A percentile compares a stretch with the other conserved stretches of the same genome.
Conservation (phyloP, 129 eudicot genomes). For the Logfia minima region DNA sequence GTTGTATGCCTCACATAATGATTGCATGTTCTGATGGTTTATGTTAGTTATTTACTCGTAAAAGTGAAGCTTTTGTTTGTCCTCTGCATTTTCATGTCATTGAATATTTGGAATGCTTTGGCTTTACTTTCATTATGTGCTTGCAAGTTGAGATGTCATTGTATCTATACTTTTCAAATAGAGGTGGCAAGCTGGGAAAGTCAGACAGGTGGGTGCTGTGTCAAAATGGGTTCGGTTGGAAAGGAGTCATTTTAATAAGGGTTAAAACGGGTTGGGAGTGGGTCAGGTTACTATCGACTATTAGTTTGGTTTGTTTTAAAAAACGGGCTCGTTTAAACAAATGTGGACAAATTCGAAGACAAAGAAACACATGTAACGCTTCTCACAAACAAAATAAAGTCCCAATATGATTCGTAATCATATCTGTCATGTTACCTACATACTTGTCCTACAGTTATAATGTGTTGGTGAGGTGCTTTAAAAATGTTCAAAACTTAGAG, state of each 20-base stretch:
- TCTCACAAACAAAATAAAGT: neutral
- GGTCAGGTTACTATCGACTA: no score
- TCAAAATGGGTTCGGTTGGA: neutral
- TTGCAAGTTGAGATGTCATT: neutral
- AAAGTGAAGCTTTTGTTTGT: neutral
- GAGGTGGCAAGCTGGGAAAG: neutral
- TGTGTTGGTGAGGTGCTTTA: neutral
- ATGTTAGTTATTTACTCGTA: neutral
- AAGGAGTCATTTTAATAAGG: neutral
- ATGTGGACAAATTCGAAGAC: no score
- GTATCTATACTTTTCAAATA: neutral
- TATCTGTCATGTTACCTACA: constrained; percentile 1
- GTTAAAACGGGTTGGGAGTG: neutral
- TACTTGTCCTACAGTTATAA: neutral
- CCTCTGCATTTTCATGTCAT: neutral
- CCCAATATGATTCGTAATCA: neutral
- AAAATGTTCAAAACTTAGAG: neutral
- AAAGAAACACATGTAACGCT: no score
- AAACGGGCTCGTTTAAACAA: no score
- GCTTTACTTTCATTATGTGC: neutral
- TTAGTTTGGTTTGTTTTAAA: no score
- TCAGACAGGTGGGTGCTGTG: neutral
- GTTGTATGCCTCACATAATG: neutral
- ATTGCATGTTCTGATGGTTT: neutral
- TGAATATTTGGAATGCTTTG: neutral